Percentiles rank a stretch among this genome's conserved stretches.
Conservation (phyloP, 768 basidiomycete species). For the Serendipita vermifera region DNA sequence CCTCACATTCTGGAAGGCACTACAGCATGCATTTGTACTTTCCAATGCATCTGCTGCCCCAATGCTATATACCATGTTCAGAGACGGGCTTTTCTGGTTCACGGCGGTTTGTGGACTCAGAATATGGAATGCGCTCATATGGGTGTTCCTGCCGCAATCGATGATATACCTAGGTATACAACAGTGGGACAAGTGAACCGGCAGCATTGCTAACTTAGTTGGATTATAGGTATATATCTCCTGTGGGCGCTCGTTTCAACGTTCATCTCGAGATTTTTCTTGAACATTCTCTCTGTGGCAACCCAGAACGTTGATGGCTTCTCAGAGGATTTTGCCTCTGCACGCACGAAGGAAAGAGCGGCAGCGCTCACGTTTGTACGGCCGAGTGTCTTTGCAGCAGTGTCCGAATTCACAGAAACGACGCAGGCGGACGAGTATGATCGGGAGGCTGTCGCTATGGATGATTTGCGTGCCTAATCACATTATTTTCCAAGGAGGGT, state of each 20-base stretch:
- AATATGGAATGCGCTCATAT: constrained; percentile 6
- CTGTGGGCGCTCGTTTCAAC: constrained; percentile 5
- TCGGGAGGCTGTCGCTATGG: no score
- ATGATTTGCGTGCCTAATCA: no score
- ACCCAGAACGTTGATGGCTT: background rate
- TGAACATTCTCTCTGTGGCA: background rate
- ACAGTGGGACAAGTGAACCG: background rate
- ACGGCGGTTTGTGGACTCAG: background rate
- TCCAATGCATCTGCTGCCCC: constrained; percentile 4
- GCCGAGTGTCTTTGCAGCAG: background rate
- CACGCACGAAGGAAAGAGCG: background rate
- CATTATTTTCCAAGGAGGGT: no score
- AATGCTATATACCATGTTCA: background rate
- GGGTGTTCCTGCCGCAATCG: constrained; percentile 6
- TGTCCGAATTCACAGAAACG: no score
- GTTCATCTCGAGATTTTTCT: background rate
- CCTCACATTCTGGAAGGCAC: constrained; percentile 1
- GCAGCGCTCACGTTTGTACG: background rate
- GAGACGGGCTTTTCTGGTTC: background rate
- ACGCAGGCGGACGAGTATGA: no score
- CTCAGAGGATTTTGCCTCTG: background rate
- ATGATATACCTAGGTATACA: background rate
- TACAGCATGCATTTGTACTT: constrained; percentile 4
- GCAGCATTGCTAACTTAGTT: no score
- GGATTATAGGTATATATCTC: background rate